Conservation (phyloP, 352 stramenopile species). For the Thalassiosira sp. region DNA sequence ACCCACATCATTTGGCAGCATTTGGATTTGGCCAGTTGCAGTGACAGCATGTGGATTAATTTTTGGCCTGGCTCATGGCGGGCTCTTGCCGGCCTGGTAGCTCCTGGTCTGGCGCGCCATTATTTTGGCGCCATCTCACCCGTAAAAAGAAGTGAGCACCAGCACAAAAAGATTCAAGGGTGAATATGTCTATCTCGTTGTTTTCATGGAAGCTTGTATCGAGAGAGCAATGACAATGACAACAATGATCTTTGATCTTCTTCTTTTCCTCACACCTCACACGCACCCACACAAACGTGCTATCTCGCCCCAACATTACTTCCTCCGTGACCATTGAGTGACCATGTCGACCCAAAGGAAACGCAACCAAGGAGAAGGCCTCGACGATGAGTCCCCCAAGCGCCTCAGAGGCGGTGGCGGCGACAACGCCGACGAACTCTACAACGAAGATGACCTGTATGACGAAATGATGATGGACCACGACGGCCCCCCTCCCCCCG, state of each 20-base stretch:
- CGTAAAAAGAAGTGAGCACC: neutral
- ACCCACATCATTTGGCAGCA: too few species aligned
- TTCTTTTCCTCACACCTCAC: neutral
- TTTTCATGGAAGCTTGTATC: neutral
- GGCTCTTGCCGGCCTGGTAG: too few species aligned
- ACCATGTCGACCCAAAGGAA: slow-evolving; percentile 22
- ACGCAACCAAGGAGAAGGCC: slow-evolving; percentile 1
- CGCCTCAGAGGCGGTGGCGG: slow-evolving; percentile 18
- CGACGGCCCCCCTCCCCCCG: slow-evolving; percentile 10
- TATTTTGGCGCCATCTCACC: neutral
- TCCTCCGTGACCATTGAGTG: too few species aligned
- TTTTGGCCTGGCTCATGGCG: too few species aligned
- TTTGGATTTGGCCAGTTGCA: too few species aligned
- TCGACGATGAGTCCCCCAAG: slow-evolving; percentile 21
- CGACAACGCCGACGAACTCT: slow-evolving; percentile 32
- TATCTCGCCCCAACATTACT: too few species aligned
- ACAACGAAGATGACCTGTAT: slow-evolving; percentile 30
- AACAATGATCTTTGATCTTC: neutral
- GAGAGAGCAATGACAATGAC: neutral
- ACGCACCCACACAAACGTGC: neutral
- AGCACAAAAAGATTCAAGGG: neutral
- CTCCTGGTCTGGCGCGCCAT: neutral
- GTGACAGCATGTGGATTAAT: too few species aligned
- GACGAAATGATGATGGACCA: slow-evolving; percentile 9
- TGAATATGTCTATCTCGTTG: neutral